Base-by-base conservation (phyloP, 306 rosid genomes). In the Purshia tridentata region DNA sequence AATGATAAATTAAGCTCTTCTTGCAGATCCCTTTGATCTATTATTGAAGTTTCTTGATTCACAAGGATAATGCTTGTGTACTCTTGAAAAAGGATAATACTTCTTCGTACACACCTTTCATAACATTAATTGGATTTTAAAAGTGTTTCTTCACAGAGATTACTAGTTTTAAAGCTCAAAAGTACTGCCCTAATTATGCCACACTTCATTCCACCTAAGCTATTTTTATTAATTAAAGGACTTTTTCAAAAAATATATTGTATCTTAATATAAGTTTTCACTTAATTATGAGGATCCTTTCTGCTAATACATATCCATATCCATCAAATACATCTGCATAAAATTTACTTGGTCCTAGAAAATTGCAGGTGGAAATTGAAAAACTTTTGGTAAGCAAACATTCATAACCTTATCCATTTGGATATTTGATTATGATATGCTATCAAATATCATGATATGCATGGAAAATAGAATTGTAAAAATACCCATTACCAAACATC, bases 1-100 rank as follows among this genome's bases (percentile, higher is more conserved):
- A 4, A 44, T 44, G 6, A 44, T 44, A 44, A 44, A 2, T 8
- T 44, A 44, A 44, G 6, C 47, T 12, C 20, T 70, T 57, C 5
- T 19, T 39, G 39, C n/a, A 47, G 14, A 79, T 60, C 16, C 19
- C 45, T 57, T 62, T 72, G 20, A 74, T 45, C 15, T 40, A 39
- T 65, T 18, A 52, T 15, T 75, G 76, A 50, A 74, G 73, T 69
- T 64, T 53, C 75, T 54, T 16, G 8, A 46, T 52, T 61, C 48
- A 20, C 11, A 77, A 76, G 81, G 14, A 46, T 62, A 60, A 37
- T 63, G 44, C 29, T 67, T 47, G 67, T 45, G 68, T 74, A 41
- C 29, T 45, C 23, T 29, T 68, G 77, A 63, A 76, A 79, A 68
- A 73, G 35, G 50, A 60, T 57, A 18, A 2, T 8, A 40, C 47